Conservation (phyloP, 495 filamentous ascomycete species). For the Aspergillus incahuasiensis region DNA sequence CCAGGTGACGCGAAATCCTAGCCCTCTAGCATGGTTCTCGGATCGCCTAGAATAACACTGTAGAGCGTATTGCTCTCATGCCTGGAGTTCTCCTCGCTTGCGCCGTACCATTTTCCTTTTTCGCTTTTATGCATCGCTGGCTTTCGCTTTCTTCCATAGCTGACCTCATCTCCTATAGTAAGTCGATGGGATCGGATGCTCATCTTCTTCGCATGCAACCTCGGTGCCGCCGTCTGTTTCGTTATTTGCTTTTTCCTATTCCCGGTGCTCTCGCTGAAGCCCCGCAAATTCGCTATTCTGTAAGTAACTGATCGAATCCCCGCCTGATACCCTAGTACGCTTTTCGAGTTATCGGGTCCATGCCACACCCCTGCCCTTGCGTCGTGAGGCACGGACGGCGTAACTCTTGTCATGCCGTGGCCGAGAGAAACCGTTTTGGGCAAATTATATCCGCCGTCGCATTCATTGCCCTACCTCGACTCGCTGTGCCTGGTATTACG, state of each 20-base stretch:
- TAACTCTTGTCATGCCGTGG: slow-evolving; percentile 17
- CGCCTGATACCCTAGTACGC: background rate
- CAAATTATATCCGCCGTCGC: slow-evolving; percentile 8
- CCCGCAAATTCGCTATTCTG: slow-evolving; percentile 93
- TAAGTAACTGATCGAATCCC: slow-evolving; percentile 53
- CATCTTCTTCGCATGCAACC: slow-evolving; percentile 86
- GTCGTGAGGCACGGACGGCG: slow-evolving; percentile 10
- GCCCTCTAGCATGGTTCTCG: slow-evolving; percentile 32
- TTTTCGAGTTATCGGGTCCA: slow-evolving; percentile 1
- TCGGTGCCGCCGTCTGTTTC: slow-evolving; percentile 88
- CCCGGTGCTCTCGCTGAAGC: slow-evolving; percentile 69
- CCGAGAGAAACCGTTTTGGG: slow-evolving; percentile 11
- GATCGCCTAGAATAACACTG: slow-evolving; percentile 9
- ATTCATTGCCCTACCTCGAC: slow-evolving; percentile 9
- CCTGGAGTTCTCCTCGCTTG: background rate
- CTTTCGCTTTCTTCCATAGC: slow-evolving; percentile 15
- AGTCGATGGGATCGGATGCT: slow-evolving; percentile 95
- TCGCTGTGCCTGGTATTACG: background rate
- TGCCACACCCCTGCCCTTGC: background rate
- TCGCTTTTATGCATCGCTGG: slow-evolving; percentile 10
- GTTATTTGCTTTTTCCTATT: slow-evolving; percentile 86
- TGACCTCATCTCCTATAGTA: slow-evolving; percentile 52
- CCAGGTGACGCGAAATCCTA: slow-evolving; percentile 42
- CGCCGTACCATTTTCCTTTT: background rate
- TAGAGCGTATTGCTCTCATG: background rate